Conservation (phyloP, 805 yeast species). For the Wickerhamiella azyma region DNA sequence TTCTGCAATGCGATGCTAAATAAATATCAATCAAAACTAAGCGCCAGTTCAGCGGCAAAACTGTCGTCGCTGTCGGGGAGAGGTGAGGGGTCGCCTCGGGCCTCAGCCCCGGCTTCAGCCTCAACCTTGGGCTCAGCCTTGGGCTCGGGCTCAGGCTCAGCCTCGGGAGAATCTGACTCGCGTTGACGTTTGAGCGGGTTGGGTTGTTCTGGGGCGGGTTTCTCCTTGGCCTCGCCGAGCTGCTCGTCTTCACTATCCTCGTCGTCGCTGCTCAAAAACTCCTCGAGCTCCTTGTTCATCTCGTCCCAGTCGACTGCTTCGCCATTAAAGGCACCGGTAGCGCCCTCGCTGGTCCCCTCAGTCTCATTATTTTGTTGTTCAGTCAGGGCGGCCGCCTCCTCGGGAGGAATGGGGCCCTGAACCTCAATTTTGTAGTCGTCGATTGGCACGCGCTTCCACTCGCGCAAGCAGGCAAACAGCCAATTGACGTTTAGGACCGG, state of each 20-base stretch:
- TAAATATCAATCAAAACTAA: not conserved
- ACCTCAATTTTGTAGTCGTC: constrained; percentile 41
- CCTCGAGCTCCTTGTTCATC: constrained; percentile 43
- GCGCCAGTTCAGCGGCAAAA: constrained; percentile 20
- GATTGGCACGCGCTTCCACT: constrained; percentile 63
- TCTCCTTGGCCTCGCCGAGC: not conserved
- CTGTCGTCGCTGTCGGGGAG: constrained; percentile 20
- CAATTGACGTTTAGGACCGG: constrained; percentile 85
- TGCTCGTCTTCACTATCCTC: constrained; percentile 17
- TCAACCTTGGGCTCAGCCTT: not conserved
- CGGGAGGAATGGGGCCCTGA: constrained; percentile 32
- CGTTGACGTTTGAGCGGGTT: constrained; percentile 11
- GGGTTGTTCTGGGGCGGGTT: constrained; percentile 8
- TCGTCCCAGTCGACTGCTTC: constrained; percentile 35
- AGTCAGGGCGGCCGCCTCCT: constrained; percentile 13
- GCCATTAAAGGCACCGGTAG: constrained; percentile 23
- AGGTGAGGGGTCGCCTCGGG: constrained; percentile 7
- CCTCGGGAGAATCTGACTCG: constrained; percentile 7
- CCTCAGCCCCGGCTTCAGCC: not conserved
- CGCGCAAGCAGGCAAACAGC: constrained; percentile 73
- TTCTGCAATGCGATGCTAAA: not conserved
- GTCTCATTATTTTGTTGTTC: constrained; percentile 20
- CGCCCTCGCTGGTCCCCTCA: constrained; percentile 32
- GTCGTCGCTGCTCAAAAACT: constrained; percentile 29
- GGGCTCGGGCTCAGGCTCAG: constrained; percentile 11